A percentile compares a stretch with the other conserved stretches of the same genome.
phyloP scores from a whole-genome alignment of 176 grass and related monocot species.

The Lolium perenne region DNA sequence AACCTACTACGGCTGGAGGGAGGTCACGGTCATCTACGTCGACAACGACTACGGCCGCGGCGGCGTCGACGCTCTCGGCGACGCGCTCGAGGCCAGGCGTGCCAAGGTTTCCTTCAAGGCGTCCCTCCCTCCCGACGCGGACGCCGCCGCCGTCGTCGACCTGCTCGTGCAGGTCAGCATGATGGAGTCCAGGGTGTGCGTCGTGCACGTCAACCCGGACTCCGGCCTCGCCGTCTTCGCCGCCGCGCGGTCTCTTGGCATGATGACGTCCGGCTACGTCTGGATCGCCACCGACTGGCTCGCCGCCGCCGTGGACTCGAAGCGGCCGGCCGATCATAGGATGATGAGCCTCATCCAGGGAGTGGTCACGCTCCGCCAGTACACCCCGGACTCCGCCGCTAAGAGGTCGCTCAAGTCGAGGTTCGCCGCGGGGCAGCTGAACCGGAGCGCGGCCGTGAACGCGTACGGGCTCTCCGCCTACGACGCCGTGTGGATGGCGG shows the following conservation, averaged over 20 bases:
- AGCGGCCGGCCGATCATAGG: background rate
- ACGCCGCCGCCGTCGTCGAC: slow-evolving; percentile 37
- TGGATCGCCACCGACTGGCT: slow-evolving; percentile 98
- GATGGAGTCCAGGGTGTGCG: slow-evolving; percentile 80
- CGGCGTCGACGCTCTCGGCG: slow-evolving; percentile 59
- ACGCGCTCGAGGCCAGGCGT: slow-evolving; percentile 46
- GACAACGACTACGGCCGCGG: slow-evolving; percentile 81
- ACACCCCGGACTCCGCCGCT: slow-evolving; percentile 62
- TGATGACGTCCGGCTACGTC: slow-evolving; percentile 72
- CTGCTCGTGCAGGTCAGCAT: slow-evolving; percentile 51
- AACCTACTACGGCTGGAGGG: slow-evolving; percentile 60
- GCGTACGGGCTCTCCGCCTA: slow-evolving; percentile 80
- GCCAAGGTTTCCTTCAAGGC: slow-evolving; percentile 66
- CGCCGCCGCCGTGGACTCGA: slow-evolving; percentile 53
- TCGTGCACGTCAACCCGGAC: slow-evolving; percentile 85
- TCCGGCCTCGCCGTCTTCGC: slow-evolving; percentile 70
- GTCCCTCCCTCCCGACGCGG: slow-evolving; percentile 55
- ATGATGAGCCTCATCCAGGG: slow-evolving; percentile 60
- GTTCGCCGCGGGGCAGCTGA: slow-evolving; percentile 14
- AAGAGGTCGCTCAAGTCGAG: slow-evolving; percentile 61
- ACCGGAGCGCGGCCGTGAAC: slow-evolving; percentile 39
- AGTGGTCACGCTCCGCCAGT: slow-evolving; percentile 66
- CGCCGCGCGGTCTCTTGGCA: slow-evolving; percentile 51
- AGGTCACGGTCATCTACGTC: slow-evolving; percentile 72
- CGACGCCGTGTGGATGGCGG: slow-evolving; percentile 75